Base-by-base conservation (phyloP, 208 protist genomes). In the Ichthyophonus hoferi region DNA sequence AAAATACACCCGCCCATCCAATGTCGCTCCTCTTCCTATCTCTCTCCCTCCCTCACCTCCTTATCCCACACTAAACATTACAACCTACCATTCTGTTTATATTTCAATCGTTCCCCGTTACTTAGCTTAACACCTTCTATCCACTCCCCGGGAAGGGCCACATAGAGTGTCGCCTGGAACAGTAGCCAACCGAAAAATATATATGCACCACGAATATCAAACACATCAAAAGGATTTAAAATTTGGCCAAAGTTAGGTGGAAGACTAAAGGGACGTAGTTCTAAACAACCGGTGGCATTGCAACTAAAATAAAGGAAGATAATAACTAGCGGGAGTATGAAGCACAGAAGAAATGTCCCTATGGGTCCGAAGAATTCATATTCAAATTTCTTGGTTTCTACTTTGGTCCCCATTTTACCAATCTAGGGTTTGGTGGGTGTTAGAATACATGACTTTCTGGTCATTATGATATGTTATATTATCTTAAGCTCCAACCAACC, bases 1-100 rank as follows among this genome's bases (percentile, higher is more conserved):
- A n/a, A n/a, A n/a, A n/a, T n/a, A n/a, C n/a, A n/a, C n/a, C n/a
- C n/a, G n/a, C n/a, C n/a, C n/a, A n/a, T n/a, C n/a, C n/a, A n/a
- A n/a, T n/a, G n/a, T n/a, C n/a, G n/a, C n/a, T n/a, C n/a, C n/a
- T n/a, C n/a, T n/a, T n/a, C n/a, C n/a, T n/a, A n/a, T n/a, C n/a
- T n/a, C n/a, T n/a, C n/a, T n/a, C 50, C 50, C 24, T 67, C 14
- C 24, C 50, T n/a, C 50, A 67, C 7, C 50, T n/a, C 50, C 7
- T 67, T 7, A 24, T 67, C 50, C 50, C 50, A 67, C 7, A 67
- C 50, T 24, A 67, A 67, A 67, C 7, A 67, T n/a, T 24, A 67
- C 50, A 7, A 81, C 81, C 24, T 58, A 85, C 83, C 83, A 39
- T 87, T 87, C 83, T 77, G 76, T 12, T 42, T 24, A 34, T 87